Evolutionary conservation across 345 rosid genomes (phyloP).

Genomic region (Arabidopsis arenosa): DNA sequence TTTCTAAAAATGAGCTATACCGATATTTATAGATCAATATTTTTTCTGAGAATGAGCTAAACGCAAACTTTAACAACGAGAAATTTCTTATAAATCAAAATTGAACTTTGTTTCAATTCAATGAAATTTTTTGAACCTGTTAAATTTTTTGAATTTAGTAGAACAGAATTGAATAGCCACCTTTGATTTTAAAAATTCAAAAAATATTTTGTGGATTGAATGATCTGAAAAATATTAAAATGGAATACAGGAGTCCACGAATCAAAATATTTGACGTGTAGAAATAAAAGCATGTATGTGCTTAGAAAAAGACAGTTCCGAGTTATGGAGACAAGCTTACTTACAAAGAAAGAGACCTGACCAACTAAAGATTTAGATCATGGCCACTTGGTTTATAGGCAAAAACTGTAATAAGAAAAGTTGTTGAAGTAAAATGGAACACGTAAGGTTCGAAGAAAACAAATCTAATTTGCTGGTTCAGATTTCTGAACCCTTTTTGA

Average conservation of each 20-base stretch:
- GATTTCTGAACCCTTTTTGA: no score
- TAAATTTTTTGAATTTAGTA: not conserved
- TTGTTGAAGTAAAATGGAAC: not conserved
- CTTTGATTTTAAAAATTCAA: constrained; percentile 23
- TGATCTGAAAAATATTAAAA: not conserved
- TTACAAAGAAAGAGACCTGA: constrained; percentile 36
- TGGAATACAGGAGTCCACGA: constrained; percentile 20
- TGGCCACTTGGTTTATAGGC: constrained; percentile 26
- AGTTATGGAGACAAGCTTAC: constrained; percentile 38
- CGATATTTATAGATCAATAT: no score
- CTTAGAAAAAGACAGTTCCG: constrained; percentile 38
- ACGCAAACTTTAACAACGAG: not conserved
- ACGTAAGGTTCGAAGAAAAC: not conserved
- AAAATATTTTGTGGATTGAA: constrained; percentile 2
- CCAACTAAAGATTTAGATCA: constrained; percentile 28
- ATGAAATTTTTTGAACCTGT: not conserved
- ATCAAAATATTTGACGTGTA: constrained; percentile 41
- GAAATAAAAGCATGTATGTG: constrained; percentile 35
- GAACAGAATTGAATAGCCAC: not conserved
- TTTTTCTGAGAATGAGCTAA: not conserved
- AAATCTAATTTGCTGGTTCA: not conserved
- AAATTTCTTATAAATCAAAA: not conserved
- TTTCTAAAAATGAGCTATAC: no score
- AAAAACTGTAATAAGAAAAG: not conserved
- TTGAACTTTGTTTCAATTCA: not conserved